A percentile compares a stretch with the other conserved stretches of the same genome.
These are phyloP conservation scores for Lachnellula cervina DNA, from an alignment of 2,329 filamentous ascomycete genomes.

Conservation along the genomic window DNA sequence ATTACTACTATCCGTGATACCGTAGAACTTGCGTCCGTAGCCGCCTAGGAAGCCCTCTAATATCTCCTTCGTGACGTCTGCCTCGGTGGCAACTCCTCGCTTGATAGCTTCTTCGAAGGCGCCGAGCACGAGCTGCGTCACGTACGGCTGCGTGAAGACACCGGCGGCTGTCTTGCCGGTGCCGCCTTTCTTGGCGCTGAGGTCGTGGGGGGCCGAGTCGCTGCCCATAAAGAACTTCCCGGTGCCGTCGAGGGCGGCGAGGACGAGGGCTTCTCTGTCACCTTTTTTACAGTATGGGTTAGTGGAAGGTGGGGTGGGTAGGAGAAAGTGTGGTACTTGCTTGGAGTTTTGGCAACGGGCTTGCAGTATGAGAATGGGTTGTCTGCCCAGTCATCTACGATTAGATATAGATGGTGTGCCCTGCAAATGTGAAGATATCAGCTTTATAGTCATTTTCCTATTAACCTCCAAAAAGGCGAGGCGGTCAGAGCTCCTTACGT, in stretches of 20 bases:
- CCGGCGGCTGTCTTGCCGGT: slow-evolving; percentile 57
- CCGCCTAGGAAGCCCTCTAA: slow-evolving; percentile 51
- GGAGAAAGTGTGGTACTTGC: slow-evolving; percentile 34
- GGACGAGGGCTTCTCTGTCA: slow-evolving; percentile 45
- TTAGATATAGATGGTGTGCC: slow-evolving; percentile 44
- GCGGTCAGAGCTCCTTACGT: slow-evolving; percentile 9
- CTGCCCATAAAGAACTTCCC: slow-evolving; percentile 64
- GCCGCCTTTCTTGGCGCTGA: slow-evolving; percentile 54
- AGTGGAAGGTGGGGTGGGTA: neutral
- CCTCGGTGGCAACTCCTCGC: slow-evolving; percentile 46
- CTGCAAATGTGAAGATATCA: neutral
- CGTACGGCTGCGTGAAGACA: slow-evolving; percentile 74
- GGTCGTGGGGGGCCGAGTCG: slow-evolving; percentile 60
- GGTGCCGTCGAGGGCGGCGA: slow-evolving; percentile 49
- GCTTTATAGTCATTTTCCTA: neutral
- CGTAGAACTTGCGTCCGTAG: slow-evolving; percentile 52
- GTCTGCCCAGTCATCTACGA: slow-evolving; percentile 67
- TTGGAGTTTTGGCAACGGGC: slow-evolving; percentile 45
- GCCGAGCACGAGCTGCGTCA: slow-evolving; percentile 59
- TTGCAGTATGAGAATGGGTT: slow-evolving; percentile 59
- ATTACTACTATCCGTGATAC: slow-evolving; percentile 12
- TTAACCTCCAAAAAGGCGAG: neutral
- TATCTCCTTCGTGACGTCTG: slow-evolving; percentile 49
- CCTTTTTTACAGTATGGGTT: neutral
- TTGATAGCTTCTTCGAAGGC: slow-evolving; percentile 58